These are phyloP conservation scores for Isatis lusitanica DNA, from an alignment of 441 rosid genomes.

Conservation along the genomic window DNA sequence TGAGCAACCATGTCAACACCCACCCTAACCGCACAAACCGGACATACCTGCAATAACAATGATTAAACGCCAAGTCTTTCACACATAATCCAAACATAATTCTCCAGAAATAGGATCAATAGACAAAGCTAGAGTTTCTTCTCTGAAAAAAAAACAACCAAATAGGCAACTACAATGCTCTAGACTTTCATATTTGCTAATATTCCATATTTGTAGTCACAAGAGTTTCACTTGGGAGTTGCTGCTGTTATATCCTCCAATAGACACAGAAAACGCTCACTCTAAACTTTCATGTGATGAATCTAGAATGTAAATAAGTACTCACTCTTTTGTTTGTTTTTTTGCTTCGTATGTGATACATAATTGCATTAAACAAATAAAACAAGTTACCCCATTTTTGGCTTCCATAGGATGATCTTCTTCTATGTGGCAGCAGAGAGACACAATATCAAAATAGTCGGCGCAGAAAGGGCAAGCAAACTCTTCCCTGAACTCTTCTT, in stretches of 20 bases:
- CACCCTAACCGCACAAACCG: conserved; percentile 83
- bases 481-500: conserved; percentile 89
- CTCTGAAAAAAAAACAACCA: not conserved
- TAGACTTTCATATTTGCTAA: not conserved
- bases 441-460: conserved; percentile 81
- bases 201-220: not conserved
- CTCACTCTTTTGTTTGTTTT: not conserved
- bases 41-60: conserved; percentile 71
- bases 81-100: not conserved
- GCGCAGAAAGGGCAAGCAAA: conserved; percentile 96
- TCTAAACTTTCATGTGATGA: not conserved
- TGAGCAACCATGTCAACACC: conserved; percentile 95
- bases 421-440: conserved; percentile 96
- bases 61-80: not conserved
- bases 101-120: not conserved
- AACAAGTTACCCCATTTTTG: conserved; percentile 68
- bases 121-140: not conserved
- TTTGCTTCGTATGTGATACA: not conserved
- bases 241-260: not conserved
- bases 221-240: not conserved
- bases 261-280: conserved; percentile 8
- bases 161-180: not conserved
- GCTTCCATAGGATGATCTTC: conserved; percentile 90
- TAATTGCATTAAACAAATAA: not conserved
- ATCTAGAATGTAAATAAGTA: not conserved